Conservation (phyloP, 208 protist species). For the Blechomonas ayalai region DNA sequence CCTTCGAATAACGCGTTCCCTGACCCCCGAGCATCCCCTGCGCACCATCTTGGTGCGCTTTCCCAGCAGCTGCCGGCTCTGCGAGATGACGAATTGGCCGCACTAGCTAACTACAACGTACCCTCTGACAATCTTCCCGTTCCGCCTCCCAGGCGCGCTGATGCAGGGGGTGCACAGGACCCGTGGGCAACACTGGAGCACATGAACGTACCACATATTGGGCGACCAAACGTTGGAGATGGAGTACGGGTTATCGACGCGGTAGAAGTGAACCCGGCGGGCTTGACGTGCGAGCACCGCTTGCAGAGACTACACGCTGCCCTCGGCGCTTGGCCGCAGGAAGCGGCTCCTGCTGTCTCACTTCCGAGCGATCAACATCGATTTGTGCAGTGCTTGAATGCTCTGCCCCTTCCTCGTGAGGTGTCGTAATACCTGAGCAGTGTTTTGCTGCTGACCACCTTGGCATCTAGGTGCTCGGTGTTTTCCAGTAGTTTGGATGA, state of each 20-base stretch:
- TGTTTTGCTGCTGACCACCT: no score
- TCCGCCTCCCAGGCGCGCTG: neutral
- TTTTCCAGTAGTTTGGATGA: no score
- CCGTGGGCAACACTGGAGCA: conserved; percentile 37
- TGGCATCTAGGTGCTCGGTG: no score
- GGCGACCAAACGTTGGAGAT: no score
- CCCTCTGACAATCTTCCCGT: conserved; percentile 18
- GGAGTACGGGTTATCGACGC: conserved; percentile 20
- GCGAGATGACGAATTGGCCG: conserved; percentile 41
- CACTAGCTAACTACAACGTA: conserved; percentile 44
- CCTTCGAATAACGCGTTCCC: no score
- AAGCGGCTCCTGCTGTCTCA: conserved; percentile 23
- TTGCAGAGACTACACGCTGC: conserved; percentile 30
- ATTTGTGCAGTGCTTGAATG: conserved; percentile 37
- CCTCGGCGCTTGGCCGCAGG: conserved; percentile 51
- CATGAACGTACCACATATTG: conserved; percentile 38
- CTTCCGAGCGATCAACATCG: conserved; percentile 26
- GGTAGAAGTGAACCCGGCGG: conserved; percentile 44
- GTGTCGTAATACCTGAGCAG: no score
- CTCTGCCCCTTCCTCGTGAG: conserved; percentile 53
- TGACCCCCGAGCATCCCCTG: no score
- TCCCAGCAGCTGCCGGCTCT: conserved; percentile 35
- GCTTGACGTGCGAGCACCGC: conserved; percentile 36
- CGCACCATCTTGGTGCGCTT: no score
- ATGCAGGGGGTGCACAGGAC: conserved; percentile 4